phyloP scores from a whole-genome alignment of 352 stramenopile genomes.

The Aphanomyces invadans region DNA sequence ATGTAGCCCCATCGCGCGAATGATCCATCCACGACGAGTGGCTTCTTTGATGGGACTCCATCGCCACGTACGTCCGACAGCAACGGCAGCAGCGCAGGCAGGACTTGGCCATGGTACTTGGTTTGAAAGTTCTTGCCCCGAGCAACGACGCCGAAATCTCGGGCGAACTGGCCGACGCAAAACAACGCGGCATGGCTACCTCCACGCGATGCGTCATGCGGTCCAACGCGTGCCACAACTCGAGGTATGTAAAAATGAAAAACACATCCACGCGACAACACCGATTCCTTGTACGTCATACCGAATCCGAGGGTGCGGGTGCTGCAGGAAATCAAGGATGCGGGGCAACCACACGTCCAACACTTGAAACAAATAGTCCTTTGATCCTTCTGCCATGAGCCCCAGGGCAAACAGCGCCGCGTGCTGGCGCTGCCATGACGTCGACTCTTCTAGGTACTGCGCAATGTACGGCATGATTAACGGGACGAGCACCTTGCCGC shows the following conservation, averaged over 20 bases:
- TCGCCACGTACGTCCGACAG: constrained; percentile 29
- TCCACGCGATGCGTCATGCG: too few species aligned
- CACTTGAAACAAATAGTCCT: constrained; percentile 69
- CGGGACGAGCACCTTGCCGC: constrained; percentile 62
- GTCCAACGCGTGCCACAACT: too few species aligned
- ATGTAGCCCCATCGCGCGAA: too few species aligned
- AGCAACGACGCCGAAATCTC: constrained; percentile 78
- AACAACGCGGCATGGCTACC: constrained; percentile 48
- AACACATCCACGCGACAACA: too few species aligned
- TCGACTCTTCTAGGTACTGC: constrained; percentile 38
- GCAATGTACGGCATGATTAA: constrained; percentile 72
- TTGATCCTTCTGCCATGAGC: constrained; percentile 40
- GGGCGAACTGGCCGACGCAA: constrained; percentile 71
- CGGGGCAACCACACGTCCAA: constrained; percentile 65
- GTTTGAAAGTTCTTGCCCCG: constrained; percentile 85
- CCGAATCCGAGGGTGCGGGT: constrained; percentile 66
- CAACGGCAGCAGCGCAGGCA: constrained; percentile 59
- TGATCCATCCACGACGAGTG: neutral
- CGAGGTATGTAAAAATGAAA: too few species aligned
- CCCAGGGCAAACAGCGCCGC: constrained; percentile 71
- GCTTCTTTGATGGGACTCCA: neutral
- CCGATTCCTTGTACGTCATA: too few species aligned
- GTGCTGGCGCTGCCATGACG: constrained; percentile 41
- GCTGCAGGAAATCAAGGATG: constrained; percentile 57
- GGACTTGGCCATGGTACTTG: constrained; percentile 54